These are phyloP conservation scores for Penicillium polonicum DNA, from an alignment of 2,329 filamentous ascomycete genomes.

Conservation along the genomic window DNA sequence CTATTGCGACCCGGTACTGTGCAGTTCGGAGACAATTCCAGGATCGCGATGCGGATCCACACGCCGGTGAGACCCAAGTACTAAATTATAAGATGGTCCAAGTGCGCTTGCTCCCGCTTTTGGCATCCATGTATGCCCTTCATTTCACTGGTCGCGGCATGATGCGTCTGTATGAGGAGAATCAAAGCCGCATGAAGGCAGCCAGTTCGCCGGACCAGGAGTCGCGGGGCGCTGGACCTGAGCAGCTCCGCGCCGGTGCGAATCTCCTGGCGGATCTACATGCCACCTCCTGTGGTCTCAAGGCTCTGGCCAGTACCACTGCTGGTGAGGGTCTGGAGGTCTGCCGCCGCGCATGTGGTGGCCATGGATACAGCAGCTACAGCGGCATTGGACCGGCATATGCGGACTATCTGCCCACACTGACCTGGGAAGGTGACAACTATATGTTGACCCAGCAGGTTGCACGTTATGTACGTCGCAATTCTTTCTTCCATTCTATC, in stretches of 20 bases:
- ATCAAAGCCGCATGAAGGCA: conserved; percentile 65
- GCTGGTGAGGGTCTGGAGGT: conserved; percentile 73
- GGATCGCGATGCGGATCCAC: conserved; percentile 64
- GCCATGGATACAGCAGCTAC: conserved; percentile 73
- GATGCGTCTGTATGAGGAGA: conserved; percentile 71
- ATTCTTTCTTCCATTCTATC: neutral
- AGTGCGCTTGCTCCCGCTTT: conserved; percentile 67
- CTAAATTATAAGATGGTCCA: conserved; percentile 82
- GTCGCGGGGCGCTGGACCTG: conserved; percentile 62
- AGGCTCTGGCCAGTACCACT: conserved; percentile 69
- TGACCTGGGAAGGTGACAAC: conserved; percentile 76
- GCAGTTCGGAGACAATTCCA: conserved; percentile 76
- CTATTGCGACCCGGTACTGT: conserved; percentile 73
- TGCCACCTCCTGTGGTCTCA: conserved; percentile 73
- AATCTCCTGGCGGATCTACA: conserved; percentile 72
- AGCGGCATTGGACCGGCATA: conserved; percentile 75
- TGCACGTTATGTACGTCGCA: conserved; percentile 60
- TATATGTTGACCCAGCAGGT: conserved; percentile 83
- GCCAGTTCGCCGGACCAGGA: conserved; percentile 45
- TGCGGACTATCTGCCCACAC: conserved; percentile 69
- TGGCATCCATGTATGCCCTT: conserved; percentile 73
- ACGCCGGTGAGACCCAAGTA: conserved; percentile 68
- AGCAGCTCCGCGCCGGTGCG: conserved; percentile 64
- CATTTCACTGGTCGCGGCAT: conserved; percentile 76
- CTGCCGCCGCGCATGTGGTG: conserved; percentile 72